Base-by-base conservation (phyloP, 345 rosid genomes). In the Durio zibethinus region DNA sequence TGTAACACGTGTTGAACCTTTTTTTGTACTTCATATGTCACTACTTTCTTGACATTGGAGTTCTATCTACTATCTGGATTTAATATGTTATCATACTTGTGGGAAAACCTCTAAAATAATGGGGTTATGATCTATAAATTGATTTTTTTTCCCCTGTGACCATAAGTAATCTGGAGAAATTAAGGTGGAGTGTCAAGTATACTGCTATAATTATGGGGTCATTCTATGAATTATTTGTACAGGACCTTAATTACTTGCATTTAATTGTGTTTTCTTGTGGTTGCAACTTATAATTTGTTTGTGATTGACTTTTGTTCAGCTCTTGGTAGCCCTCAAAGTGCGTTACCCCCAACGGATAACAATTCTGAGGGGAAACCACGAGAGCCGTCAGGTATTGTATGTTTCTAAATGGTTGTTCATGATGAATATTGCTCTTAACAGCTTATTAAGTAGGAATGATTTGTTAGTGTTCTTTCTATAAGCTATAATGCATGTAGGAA, bases 331-430 rank as follows among this genome's bases (percentile, higher is more conserved):
- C 60, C 81, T 95, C 63, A 93, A 95, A 88, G 97, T 93, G 76
- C 92, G 94, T 66, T 90, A 90, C 84, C 86, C 90, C 76, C 97
- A 91, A 64, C 85, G 99, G 81, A 89, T 95, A 79, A 95, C 99
- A n/a, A 92, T 93, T 85, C 90, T 95, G 25, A 87, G 99, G 84
- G 99, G 99, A 79, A 95, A 95, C 77, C 99, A 95, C 74, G 99
- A 95, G 87, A 93, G 98, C 78, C 98, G 99, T 52, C 99, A 95
- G 97, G 99, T 95, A 86, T 33, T 78, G 47, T 48, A 50, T 66
- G 63, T 52, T 38, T 50, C 18, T 66, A 18, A 35, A 66, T 65
- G 40, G 16, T 29, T 70, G 27, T 66, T 65, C 12, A 12, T 76
- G n/a, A 0, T 57, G 38, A n/a, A 21, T 23, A 20, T 74, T 69